Conservation (phyloP, 345 rosid species). For the Linum trigynum region DNA sequence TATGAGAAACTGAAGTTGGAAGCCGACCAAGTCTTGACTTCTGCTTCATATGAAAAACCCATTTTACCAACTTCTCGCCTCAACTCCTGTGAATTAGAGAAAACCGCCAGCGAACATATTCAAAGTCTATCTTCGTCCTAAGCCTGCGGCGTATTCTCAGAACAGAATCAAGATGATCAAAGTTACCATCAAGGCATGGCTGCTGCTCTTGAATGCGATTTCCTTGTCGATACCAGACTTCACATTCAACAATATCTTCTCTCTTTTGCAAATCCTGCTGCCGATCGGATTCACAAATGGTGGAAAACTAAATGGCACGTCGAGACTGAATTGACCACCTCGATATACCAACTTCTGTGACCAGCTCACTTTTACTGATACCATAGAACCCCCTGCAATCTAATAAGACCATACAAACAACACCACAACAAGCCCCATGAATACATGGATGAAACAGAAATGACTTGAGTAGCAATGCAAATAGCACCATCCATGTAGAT, state of each 20-base stretch:
- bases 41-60: conserved; percentile 19
- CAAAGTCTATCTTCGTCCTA: no score
- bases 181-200: conserved; percentile 21
- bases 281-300: conserved; percentile 15
- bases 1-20: conserved; percentile 20
- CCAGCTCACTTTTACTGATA: conserved; percentile 21
- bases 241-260: conserved; percentile 21
- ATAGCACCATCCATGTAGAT: background rate
- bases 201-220: conserved; percentile 17
- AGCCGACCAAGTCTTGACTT: conserved; percentile 22
- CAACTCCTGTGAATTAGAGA: conserved; percentile 13
- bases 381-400: conserved; percentile 18
- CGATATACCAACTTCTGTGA: conserved; percentile 19
- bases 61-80: conserved; percentile 20
- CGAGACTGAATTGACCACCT: conserved; percentile 19
- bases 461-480: background rate
- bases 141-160: conserved; percentile 4
- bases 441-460: background rate
- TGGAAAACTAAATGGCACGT: conserved; percentile 25
- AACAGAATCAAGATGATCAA: background rate
- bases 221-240: conserved; percentile 16
- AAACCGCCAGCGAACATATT: no score
- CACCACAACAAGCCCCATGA: no score
- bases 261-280: conserved; percentile 14
- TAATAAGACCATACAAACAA: background rate